Percentiles rank a stretch among this genome's conserved stretches.
Evolutionary conservation across 1,139 yeast genomes (phyloP).

Genomic region (Protomyces lactucae-debilis): DNA sequence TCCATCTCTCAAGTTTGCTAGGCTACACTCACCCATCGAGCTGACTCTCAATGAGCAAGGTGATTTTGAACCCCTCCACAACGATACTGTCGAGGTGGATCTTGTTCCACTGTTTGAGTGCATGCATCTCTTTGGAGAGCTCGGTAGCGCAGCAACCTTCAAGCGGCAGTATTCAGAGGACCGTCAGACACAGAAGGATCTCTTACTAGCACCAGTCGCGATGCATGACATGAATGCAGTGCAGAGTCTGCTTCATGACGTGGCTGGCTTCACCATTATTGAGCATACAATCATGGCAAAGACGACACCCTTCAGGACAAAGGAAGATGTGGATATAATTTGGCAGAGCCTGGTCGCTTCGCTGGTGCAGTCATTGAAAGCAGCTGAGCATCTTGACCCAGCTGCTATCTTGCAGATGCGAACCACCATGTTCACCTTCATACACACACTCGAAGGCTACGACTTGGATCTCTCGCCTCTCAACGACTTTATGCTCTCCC

Average conservation of each 20-base stretch:
- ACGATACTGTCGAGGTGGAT: constrained; percentile 49
- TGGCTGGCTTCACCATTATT: constrained; percentile 71
- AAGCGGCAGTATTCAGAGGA: constrained; percentile 64
- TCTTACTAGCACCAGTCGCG: constrained; percentile 46
- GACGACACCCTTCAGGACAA: constrained; percentile 44
- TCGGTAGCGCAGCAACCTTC: constrained; percentile 60
- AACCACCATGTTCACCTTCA: constrained; percentile 62
- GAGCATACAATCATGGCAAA: constrained; percentile 64
- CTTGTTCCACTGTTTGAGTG: constrained; percentile 75
- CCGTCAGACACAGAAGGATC: constrained; percentile 64
- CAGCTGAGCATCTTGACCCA: constrained; percentile 37
- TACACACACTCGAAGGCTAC: constrained; percentile 66
- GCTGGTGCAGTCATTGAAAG: constrained; percentile 35
- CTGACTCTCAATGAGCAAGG: constrained; percentile 49
- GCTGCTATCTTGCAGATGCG: constrained; percentile 48
- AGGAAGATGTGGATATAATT: constrained; percentile 57
- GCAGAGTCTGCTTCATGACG: constrained; percentile 54
- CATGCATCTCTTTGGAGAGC: constrained; percentile 69
- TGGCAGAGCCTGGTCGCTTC: constrained; percentile 60
- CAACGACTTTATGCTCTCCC: constrained; percentile 56
- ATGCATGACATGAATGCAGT: constrained; percentile 39
- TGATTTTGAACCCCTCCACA: constrained; percentile 46
- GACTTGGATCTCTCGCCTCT: constrained; percentile 58
- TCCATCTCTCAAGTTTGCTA: constrained; percentile 53
- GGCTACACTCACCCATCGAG: constrained; percentile 83